Percentiles rank a stretch among this genome's conserved stretches.
phyloP scores from a whole-genome alignment of 495 filamentous ascomycete genomes.

The Aspergillus coremiiformis region DNA sequence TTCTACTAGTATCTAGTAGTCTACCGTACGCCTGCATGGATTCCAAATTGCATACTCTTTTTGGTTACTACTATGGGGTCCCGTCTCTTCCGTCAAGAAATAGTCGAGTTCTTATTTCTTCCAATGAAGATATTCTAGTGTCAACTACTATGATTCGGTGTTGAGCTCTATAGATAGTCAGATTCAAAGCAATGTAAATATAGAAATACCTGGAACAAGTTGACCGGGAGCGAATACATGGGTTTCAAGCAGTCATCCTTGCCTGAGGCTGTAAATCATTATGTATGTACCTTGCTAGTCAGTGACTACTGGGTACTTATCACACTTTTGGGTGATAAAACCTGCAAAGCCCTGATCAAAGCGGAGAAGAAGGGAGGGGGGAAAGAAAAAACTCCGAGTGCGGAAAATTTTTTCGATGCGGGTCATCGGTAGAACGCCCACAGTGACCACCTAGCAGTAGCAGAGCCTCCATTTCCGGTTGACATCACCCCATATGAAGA shows the following conservation, averaged over 20 bases:
- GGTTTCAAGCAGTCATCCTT: slow-evolving; percentile 13
- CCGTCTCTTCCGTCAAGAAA: not conserved
- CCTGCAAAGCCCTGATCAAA: not conserved
- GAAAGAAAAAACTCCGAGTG: not conserved
- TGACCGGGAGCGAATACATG: no score
- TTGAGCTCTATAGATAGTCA: slow-evolving; percentile 14
- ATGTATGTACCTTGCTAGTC: not conserved
- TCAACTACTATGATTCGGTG: not conserved
- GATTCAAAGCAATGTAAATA: slow-evolving; percentile 2
- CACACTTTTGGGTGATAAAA: not conserved
- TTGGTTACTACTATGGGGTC: not conserved
- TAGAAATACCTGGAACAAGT: no score
- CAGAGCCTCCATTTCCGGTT: not conserved
- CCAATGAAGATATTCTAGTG: not conserved
- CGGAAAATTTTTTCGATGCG: not conserved
- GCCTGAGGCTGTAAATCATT: slow-evolving; percentile 4
- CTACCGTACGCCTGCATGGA: no score
- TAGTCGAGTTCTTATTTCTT: not conserved
- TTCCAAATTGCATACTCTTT: not conserved
- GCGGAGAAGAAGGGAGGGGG: not conserved
- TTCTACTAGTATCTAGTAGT: no score
- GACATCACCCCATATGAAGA: not conserved
- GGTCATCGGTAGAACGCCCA: not conserved
- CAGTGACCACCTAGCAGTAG: not conserved
- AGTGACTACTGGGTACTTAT: not conserved